These are phyloP conservation scores for Phytophthora sp. DNA, from an alignment of 352 stramenopile genomes.

Conservation along the genomic window DNA sequence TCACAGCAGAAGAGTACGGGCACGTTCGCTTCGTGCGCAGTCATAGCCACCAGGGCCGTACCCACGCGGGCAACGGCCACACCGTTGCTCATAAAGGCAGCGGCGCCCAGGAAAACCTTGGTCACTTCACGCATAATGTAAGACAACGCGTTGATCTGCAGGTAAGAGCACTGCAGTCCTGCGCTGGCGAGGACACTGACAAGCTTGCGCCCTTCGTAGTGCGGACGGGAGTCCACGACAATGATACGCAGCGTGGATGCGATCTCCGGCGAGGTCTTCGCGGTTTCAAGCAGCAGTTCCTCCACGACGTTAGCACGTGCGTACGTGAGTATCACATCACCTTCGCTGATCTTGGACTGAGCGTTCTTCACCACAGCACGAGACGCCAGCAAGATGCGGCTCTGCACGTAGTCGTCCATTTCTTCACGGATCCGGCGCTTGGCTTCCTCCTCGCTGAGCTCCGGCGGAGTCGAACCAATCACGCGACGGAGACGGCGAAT, in stretches of 20 bases:
- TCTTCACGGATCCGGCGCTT: constrained; percentile 88
- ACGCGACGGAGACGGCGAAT: constrained; percentile 91
- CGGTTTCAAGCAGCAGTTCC: constrained; percentile 72
- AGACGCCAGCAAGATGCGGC: constrained; percentile 93
- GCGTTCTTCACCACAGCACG: constrained; percentile 90
- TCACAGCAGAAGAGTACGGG: constrained; percentile 98
- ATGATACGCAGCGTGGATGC: constrained; percentile 88
- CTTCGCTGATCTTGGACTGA: constrained; percentile 86
- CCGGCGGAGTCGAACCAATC: constrained; percentile 87
- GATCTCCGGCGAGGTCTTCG: constrained; percentile 38
- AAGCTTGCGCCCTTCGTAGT: constrained; percentile 86
- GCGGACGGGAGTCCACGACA: constrained; percentile 93
- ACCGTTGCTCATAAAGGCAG: constrained; percentile 96
- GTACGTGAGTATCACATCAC: constrained; percentile 97
- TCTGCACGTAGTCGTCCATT: constrained; percentile 94
- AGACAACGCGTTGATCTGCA: constrained; percentile 94
- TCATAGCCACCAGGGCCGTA: constrained; percentile 93
- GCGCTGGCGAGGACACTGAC: constrained; percentile 69
- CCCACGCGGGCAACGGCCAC: constrained; percentile 91
- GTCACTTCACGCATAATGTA: constrained; percentile 97
- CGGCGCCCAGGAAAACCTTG: constrained; percentile 95
- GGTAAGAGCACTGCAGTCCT: constrained; percentile 91
- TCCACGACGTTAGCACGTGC: constrained; percentile 93
- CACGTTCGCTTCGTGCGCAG: constrained; percentile 91
- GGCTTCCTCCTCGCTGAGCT: constrained; percentile 87